phyloP scores from a whole-genome alignment of 495 filamentous ascomycete species.

The Glarea lozoyensis region DNA sequence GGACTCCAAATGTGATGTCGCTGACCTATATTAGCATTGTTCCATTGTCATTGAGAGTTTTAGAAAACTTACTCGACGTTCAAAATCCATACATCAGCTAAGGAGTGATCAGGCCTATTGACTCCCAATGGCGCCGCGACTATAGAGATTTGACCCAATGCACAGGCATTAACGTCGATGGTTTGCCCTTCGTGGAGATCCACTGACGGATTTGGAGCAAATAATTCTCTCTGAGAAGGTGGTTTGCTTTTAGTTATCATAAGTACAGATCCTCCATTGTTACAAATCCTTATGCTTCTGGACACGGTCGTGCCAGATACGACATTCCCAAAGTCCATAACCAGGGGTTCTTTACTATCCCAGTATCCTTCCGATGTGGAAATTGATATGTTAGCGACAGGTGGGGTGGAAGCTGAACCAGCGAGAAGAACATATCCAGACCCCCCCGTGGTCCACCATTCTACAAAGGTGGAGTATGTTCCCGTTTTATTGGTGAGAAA shows the following conservation, averaged over 20 bases:
- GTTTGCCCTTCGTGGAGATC: conserved; percentile 16
- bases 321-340: conserved; percentile 27
- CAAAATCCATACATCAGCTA: conserved; percentile 15
- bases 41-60: neutral
- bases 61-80: conserved; percentile 9
- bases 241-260: conserved; percentile 27
- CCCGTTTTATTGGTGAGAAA: conserved; percentile 23
- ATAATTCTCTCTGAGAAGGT: conserved; percentile 8
- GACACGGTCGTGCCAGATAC: conserved; percentile 18
- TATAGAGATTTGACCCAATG: conserved; percentile 9
- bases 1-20: conserved; percentile 13
- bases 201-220: conserved; percentile 6
- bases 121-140: conserved; percentile 9
- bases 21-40: neutral
- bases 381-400: conserved; percentile 25
- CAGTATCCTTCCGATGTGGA: conserved; percentile 24
- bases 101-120: conserved; percentile 6
- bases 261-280: conserved; percentile 24
- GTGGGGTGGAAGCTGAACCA: conserved; percentile 16
- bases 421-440: conserved; percentile 21
- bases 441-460: conserved; percentile 25
- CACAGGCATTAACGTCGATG: conserved; percentile 13
- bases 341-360: conserved; percentile 7
- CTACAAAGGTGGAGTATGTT: conserved; percentile 20
- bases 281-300: conserved; percentile 23